Base-by-base conservation (phyloP, 2,329 filamentous ascomycete species). In the Stemphylium beticola region DNA sequence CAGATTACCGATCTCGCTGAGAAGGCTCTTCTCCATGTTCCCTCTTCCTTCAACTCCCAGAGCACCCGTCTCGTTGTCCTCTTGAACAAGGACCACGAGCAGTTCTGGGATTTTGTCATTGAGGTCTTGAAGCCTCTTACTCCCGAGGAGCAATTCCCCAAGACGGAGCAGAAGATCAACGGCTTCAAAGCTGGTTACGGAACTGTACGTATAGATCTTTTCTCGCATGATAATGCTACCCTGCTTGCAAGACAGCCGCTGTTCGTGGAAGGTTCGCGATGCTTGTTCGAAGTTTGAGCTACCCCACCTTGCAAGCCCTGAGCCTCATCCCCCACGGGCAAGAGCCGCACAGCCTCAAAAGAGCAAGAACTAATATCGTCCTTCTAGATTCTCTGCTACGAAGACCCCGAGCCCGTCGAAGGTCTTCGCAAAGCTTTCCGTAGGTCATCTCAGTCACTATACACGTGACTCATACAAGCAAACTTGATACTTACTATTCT, bases 11-110 rank as follows among this genome's bases (percentile, higher is more conserved):
- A 89, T 67, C 85, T 93, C 71, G 83, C 79, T 53, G 74, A 79
- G 47, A 69, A 79, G 53, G 81, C 86, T 49, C 80, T 95, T 64
- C 80, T 85, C 55, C 82, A 92, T 74, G 82, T 88, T 1, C 93
- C 93, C 37, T 89, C 85, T 47, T 87, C 88, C 61, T 97, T 96
- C 87, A 96, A 97, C 86, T 90, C 87, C 37, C 93, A 96, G 81
- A 87, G 87, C 64, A 89, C 90, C 64, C 88, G 93, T 55, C 79
- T 89, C 54, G 84, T 96, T 42, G 84, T 96, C 46, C 85, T 97
- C 49, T 83, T 95, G 69, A 88, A 89, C 69, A 85, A 84, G 58
- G 90, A 96, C 76, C 93, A 97, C 81, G 87, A 92, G 68, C 89
- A 90, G 79, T 86, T 96, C 66, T 97, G 93, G 93, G 87, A 91